A percentile compares a stretch with the other conserved stretches of the same genome.
phyloP scores from a whole-genome alignment of 768 basidiomycete species.

The Erythrobasidium yunnanense region DNA sequence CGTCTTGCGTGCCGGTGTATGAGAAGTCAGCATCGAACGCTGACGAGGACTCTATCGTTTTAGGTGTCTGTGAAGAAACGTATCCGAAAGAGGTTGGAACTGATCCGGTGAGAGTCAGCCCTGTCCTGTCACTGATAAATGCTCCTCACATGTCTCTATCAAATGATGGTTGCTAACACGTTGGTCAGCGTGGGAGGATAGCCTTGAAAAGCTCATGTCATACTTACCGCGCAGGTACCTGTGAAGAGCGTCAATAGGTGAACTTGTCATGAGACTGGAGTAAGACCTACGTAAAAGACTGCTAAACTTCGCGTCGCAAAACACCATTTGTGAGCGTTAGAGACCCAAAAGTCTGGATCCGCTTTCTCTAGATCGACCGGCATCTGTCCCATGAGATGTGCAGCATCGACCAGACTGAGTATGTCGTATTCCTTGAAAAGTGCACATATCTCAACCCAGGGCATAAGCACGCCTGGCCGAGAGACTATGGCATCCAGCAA shows the following conservation, averaged over 20 bases:
- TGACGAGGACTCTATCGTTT: conserved; percentile 51
- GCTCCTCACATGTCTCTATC: conserved; percentile 41
- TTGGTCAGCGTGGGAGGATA: background rate
- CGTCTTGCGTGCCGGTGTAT: conserved; percentile 19
- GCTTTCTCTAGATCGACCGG: conserved; percentile 39
- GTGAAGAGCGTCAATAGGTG: background rate
- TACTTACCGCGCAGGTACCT: conserved; percentile 18
- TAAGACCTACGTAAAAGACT: conserved; percentile 29
- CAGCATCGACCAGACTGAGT: conserved; percentile 43
- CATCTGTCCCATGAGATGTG: conserved; percentile 43
- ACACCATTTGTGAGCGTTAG: conserved; percentile 37
- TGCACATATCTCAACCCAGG: conserved; percentile 40
- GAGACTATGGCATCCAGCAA: conserved; percentile 41
- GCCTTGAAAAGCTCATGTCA: background rate
- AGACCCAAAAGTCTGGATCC: conserved; percentile 40
- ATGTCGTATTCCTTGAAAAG: conserved; percentile 40
- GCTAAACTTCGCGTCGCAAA: conserved; percentile 31
- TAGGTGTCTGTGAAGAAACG: conserved; percentile 54
- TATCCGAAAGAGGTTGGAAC: conserved; percentile 19
- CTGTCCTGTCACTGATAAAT: conserved; percentile 61
- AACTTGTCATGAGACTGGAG: conserved; percentile 24
- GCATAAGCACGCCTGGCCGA: conserved; percentile 39
- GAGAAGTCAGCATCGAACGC: conserved; percentile 34
- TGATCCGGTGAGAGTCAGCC: conserved; percentile 44
- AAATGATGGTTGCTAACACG: conserved; percentile 30